phyloP scores from a whole-genome alignment of 2,329 filamentous ascomycete genomes.

The Botrytis fragariae region DNA sequence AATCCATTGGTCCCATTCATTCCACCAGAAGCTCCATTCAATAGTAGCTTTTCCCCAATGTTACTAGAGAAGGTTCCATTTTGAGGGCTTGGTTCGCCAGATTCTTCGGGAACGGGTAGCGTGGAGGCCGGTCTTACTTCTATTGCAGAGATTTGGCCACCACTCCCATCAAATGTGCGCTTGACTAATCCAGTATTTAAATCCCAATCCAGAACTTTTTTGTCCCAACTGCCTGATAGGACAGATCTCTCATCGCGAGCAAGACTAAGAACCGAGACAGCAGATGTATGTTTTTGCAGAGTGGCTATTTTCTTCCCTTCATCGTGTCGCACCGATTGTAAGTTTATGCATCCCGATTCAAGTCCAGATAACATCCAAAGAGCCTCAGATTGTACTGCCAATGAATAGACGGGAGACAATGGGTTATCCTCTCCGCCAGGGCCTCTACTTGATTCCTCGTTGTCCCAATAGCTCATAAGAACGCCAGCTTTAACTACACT shows the following conservation, averaged over 20 bases:
- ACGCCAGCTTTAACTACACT: constrained; percentile 95
- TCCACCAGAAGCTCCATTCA: constrained; percentile 51
- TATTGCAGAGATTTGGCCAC: constrained; percentile 82
- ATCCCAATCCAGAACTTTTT: constrained; percentile 92
- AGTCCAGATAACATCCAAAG: constrained; percentile 89
- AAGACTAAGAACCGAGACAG: constrained; percentile 82
- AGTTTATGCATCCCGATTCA: constrained; percentile 87
- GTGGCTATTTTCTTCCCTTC: constrained; percentile 87
- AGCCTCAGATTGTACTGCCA: constrained; percentile 85
- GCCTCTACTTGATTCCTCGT: constrained; percentile 67
- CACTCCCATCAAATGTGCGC: constrained; percentile 73
- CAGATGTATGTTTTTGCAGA: constrained; percentile 80
- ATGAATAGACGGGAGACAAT: constrained; percentile 88
- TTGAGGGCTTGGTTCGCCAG: constrained; percentile 53
- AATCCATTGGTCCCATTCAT: constrained; percentile 42
- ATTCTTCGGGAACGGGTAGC: constrained; percentile 71
- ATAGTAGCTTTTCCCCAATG: constrained; percentile 57
- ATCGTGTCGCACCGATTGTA: constrained; percentile 90
- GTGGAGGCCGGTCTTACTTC: constrained; percentile 78
- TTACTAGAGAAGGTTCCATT: constrained; percentile 77
- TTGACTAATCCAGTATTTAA: constrained; percentile 78
- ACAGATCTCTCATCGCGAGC: constrained; percentile 83
- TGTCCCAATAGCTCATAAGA: constrained; percentile 97
- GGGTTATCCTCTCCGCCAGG: constrained; percentile 52
- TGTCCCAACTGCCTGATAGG: constrained; percentile 95